Conservation (phyloP, 2,329 filamentous ascomycete genomes). For the Cadophora luteo-olivacea region DNA sequence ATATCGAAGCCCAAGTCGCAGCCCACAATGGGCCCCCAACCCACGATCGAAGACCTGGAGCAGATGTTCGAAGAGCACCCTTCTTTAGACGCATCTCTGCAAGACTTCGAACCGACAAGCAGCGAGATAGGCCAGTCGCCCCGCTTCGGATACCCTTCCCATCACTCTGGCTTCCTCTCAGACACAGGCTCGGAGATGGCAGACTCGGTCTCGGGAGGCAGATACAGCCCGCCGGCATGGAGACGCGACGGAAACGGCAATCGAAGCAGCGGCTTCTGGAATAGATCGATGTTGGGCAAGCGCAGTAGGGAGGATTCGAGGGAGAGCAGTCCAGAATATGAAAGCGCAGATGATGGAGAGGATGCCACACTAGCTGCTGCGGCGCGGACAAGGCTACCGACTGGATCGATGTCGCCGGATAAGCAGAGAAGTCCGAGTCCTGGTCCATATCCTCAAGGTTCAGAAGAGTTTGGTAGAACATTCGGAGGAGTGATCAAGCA, state of each 20-base stretch:
- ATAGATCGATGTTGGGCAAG: slow-evolving; percentile 58
- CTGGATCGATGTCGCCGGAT: slow-evolving; percentile 59
- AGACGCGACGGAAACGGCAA: slow-evolving; percentile 53
- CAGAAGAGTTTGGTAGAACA: slow-evolving; percentile 46
- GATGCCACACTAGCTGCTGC: slow-evolving; percentile 42
- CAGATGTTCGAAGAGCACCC: slow-evolving; percentile 62
- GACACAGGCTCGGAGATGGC: slow-evolving; percentile 48
- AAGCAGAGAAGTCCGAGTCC: slow-evolving; percentile 64
- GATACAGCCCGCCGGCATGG: slow-evolving; percentile 72
- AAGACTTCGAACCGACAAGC: slow-evolving; percentile 65
- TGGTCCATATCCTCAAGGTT: slow-evolving; percentile 46
- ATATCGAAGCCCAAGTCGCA: slow-evolving; percentile 7
- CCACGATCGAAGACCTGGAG: slow-evolving; percentile 52
- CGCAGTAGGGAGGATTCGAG: slow-evolving; percentile 60
- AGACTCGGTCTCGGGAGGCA: slow-evolving; percentile 55
- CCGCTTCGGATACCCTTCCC: slow-evolving; percentile 59
- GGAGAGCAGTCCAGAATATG: slow-evolving; percentile 64
- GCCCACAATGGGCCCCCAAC: slow-evolving; percentile 26
- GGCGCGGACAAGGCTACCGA: slow-evolving; percentile 50
- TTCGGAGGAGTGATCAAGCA: slow-evolving; percentile 46
- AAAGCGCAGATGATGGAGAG: slow-evolving; percentile 57
- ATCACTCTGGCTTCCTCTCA: slow-evolving; percentile 69
- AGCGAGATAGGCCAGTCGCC: slow-evolving; percentile 47
- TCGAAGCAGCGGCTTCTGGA: slow-evolving; percentile 52
- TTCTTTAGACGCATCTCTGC: slow-evolving; percentile 64